Evolutionary conservation across 108 stramenopile genomes (phyloP), one percentile per base, ranked within the genome.

Genomic region (Epithemia pelagica): DNA sequence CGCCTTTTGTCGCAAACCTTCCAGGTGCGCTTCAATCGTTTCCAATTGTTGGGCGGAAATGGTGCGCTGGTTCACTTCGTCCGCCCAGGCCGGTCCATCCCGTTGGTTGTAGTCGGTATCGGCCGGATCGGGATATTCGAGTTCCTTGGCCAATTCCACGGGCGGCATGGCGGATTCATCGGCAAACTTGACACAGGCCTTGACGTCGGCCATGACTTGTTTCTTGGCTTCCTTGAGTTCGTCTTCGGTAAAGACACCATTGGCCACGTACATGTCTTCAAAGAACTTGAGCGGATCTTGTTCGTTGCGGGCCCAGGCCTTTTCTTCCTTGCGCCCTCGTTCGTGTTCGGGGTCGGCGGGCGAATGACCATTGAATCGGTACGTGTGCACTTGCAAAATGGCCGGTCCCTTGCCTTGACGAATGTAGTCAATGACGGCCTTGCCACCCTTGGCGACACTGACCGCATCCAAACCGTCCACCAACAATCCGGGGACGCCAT

Each of bases 271-370:
- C 55, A 80, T 79, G 56, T 83, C 79, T 82, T 98, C 97, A 66
- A 96, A 98, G 64, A 84, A 85, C 84, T 91, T 88, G 75, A 98
- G 86, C 29, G 97, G 97, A 67, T 98, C 97, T 71, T 95, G 95
- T 61, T 88, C 88, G 21, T 83, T 78, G 28, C 96, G 78, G 19
- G 97, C 97, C 97, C 97, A 98, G 20, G 85, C 83, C 91, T 98
- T 98, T 75, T 98, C 97, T 30, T 97, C 95, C 85, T 98, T 98
- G 60, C 97, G 92, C 19, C 97, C 97, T 61, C 97, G 86, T 78
- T 98, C 97, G 72, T 98, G 97, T 75, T 98, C 97, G 30, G 97
- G 97, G 68, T 98, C 97, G 21, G 97, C 97, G 26, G 97, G 97
- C 25, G 95, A 96, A 77, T 98, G 97, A 21, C 97, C 97, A 68